These are phyloP conservation scores for Alternaria consortialis DNA, from an alignment of 2,329 filamentous ascomycete species.

Conservation along the genomic window DNA sequence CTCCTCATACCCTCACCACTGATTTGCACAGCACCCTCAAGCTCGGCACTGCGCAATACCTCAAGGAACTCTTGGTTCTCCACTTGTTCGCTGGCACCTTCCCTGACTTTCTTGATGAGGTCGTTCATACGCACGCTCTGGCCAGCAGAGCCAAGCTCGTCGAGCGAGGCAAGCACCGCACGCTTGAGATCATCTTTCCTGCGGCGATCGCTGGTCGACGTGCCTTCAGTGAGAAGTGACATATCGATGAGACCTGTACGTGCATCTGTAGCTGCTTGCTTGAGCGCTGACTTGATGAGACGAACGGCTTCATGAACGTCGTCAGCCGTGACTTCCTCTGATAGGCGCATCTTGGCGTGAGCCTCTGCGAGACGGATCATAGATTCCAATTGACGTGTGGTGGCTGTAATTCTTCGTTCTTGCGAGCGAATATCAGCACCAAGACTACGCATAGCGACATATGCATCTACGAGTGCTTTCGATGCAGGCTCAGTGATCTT, in stretches of 20 bases:
- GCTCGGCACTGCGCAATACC: constrained; percentile 79
- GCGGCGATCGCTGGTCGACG: constrained; percentile 84
- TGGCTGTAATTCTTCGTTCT: constrained; percentile 97
- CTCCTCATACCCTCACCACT: constrained; percentile 85
- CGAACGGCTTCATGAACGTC: constrained; percentile 93
- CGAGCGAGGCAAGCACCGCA: constrained; percentile 76
- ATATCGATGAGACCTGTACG: constrained; percentile 95
- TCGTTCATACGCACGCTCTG: constrained; percentile 78
- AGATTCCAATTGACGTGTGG: constrained; percentile 93
- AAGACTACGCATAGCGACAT: constrained; percentile 94
- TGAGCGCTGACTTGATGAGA: constrained; percentile 91
- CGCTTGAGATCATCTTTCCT: constrained; percentile 84
- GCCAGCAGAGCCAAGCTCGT: constrained; percentile 74
- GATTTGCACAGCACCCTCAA: constrained; percentile 83
- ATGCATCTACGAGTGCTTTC: constrained; percentile 83
- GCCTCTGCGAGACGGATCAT: constrained; percentile 98
- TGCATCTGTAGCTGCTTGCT: constrained; percentile 94
- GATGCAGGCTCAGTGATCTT: constrained; percentile 80
- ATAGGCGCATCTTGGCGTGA: constrained; percentile 96
- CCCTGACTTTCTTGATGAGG: constrained; percentile 74
- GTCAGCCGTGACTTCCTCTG: constrained; percentile 74
- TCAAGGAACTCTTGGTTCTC: constrained; percentile 85
- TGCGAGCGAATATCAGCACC: constrained; percentile 75
- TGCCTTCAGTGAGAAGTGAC: constrained; percentile 94
- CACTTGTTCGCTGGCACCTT: constrained; percentile 64